phyloP scores from a whole-genome alignment of 2,329 filamentous ascomycete genomes.

The Rutstroemia sp. region DNA sequence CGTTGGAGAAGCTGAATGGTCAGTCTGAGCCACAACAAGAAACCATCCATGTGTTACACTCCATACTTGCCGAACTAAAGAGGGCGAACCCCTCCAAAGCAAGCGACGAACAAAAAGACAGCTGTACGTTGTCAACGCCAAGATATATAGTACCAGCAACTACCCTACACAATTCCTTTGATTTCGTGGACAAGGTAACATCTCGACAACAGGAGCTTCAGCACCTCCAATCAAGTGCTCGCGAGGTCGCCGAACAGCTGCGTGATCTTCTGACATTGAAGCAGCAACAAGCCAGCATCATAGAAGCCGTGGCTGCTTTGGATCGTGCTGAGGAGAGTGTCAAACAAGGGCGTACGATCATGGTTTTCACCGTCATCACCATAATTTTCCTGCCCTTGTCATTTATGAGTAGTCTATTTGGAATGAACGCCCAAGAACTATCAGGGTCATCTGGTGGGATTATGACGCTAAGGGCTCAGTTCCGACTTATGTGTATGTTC shows the following conservation, averaged over 20 bases:
- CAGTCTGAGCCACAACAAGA: not conserved
- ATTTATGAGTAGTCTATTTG: constrained; percentile 6
- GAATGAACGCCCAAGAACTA: constrained; percentile 1
- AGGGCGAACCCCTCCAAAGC: not conserved
- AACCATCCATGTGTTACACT: not conserved
- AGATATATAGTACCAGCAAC: not conserved
- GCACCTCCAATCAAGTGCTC: not conserved
- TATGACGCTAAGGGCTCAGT: not conserved
- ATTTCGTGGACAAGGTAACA: not conserved
- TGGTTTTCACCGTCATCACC: constrained; percentile 1
- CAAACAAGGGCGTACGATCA: not conserved
- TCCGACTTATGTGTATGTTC: not conserved
- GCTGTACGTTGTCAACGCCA: not conserved
- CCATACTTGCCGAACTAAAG: not conserved
- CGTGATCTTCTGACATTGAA: constrained; percentile 36
- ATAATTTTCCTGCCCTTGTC: constrained; percentile 1
- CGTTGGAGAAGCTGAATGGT: not conserved
- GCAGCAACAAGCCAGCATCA: constrained; percentile 38
- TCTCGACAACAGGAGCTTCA: not conserved
- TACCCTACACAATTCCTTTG: not conserved
- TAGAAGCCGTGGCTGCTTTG: constrained; percentile 30
- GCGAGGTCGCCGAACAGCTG: constrained; percentile 6
- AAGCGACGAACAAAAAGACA: not conserved
- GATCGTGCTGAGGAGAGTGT: not conserved
- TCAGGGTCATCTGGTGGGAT: not conserved